A percentile compares a stretch with the other conserved stretches of the same genome.
These are phyloP conservation scores for Colletotrichum orchidophilum DNA, from an alignment of 2,329 filamentous ascomycete genomes.

Conservation along the genomic window DNA sequence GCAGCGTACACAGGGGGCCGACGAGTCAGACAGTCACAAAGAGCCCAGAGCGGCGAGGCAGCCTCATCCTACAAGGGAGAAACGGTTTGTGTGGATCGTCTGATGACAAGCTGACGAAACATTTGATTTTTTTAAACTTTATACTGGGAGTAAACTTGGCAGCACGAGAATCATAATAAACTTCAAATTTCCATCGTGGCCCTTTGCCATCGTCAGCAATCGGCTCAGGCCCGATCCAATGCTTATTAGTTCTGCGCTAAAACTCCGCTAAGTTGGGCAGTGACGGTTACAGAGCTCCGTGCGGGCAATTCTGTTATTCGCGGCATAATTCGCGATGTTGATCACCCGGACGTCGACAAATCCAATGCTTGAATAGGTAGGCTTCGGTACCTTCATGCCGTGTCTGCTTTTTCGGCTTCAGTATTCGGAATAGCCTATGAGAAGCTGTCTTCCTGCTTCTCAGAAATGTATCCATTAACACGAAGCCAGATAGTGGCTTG, in stretches of 20 bases:
- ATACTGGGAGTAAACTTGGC: not conserved
- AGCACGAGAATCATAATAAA: not conserved
- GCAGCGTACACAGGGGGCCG: not conserved
- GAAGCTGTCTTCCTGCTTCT: not conserved
- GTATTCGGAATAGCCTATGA: not conserved
- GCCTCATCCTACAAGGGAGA: not conserved
- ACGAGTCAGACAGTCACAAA: not conserved
- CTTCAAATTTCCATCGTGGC: not conserved
- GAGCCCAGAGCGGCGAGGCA: not conserved
- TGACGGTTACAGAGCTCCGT: too few species aligned
- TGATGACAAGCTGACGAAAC: constrained; percentile 1
- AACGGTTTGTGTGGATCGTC: constrained; percentile 1
- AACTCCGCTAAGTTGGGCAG: not conserved
- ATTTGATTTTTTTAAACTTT: not conserved
- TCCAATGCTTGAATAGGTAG: too few species aligned
- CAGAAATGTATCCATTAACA: not conserved
- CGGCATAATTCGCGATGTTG: too few species aligned
- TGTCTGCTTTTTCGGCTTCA: not conserved
- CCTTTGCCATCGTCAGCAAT: not conserved
- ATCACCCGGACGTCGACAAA: too few species aligned
- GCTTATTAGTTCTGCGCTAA: not conserved
- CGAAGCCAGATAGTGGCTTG: not conserved
- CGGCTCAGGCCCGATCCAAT: not conserved
- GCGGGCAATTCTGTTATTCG: too few species aligned
- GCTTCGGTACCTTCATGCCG: not conserved